Evolutionary conservation across 2,329 filamentous ascomycete genomes (phyloP).

Genomic region (Cyclaneusma minus): DNA sequence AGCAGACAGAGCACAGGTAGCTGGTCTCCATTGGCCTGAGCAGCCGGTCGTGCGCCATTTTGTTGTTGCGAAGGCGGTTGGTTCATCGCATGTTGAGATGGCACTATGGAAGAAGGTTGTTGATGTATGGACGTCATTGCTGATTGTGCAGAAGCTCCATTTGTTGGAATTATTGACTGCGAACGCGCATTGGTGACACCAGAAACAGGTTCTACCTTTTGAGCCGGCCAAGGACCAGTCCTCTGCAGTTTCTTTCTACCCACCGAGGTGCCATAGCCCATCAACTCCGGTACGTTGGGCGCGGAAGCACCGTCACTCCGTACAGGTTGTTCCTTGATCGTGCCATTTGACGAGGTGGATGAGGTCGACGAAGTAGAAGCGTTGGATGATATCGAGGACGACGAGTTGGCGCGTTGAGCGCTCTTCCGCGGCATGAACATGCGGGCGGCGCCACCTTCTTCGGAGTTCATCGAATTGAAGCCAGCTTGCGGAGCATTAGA

Average conservation of each 20-base stretch:
- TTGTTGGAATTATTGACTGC: constrained; percentile 42
- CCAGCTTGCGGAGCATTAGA: constrained; percentile 43
- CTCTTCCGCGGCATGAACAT: constrained; percentile 86
- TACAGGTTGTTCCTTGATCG: too few species aligned
- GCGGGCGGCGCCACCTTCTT: constrained; percentile 71
- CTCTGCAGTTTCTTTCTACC: constrained; percentile 31
- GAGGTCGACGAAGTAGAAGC: constrained; percentile 43
- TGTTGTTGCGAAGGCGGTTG: constrained; percentile 39
- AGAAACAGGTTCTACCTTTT: constrained; percentile 49
- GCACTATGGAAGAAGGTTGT: constrained; percentile 39
- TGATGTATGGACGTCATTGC: constrained; percentile 48
- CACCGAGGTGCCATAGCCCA: constrained; percentile 12
- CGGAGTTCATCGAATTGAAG: constrained; percentile 59
- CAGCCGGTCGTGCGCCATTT: constrained; percentile 35
- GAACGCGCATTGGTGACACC: constrained; percentile 45
- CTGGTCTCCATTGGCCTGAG: constrained; percentile 27
- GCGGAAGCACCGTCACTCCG: too few species aligned
- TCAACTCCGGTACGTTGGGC: constrained; percentile 11
- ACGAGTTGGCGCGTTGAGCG: constrained; percentile 77
- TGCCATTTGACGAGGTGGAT: constrained; percentile 50
- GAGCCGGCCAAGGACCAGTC: constrained; percentile 43
- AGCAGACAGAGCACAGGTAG: constrained; percentile 72
- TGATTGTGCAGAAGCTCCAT: constrained; percentile 41
- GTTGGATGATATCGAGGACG: constrained; percentile 64
- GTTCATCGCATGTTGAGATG: constrained; percentile 53